Base-by-base conservation (phyloP, 2,329 filamentous ascomycete genomes). In the Xylaria sp. region DNA sequence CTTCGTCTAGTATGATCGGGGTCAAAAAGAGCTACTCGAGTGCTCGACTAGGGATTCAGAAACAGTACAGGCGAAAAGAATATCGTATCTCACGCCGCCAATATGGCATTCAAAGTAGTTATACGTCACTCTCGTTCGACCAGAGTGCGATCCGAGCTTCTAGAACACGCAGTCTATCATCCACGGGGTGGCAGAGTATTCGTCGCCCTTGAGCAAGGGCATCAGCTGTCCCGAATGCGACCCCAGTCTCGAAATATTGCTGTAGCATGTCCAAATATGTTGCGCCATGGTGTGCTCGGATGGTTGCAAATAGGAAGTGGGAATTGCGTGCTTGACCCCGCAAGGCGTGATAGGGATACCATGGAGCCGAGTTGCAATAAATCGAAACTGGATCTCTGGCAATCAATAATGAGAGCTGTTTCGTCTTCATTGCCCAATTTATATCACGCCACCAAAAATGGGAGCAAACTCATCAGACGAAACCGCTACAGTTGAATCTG, bases 341-440 rank as follows among this genome's bases (percentile, higher is more conserved):
- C 59, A 61, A 61, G 59, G 59, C 59, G 48, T 61, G 59, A 61
- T 61, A 53, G 58, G 58, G 58, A 37, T 50, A 60, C 35, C 44
- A 60, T 50, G 44, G 44, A 60, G 59, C 59, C 48, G 48, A 61
- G 32, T 42, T 53, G 21, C 44, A 53, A 61, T 53, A 23, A 53
- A 32, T 32, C 48, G 59, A 53, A 42, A 61, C 47, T 42, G 59
- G 59, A 27, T 47, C 48, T 32, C 32, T 61, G 21, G 10, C 27
- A 42, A 53, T 51, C 21, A 42, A 53, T 50, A 60, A 60, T 50
- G 53, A 53, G 59, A 61, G 47, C 29, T 40, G 29, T 60, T 60
- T 60, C 44, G 44, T 60, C 42, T 60, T 37, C 29, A 37, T 50
- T 50, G n/a, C 42, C 44, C 58, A 60, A 60, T 60, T 50, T 29